A percentile compares a stretch with the other conserved stretches of the same genome.
These are phyloP conservation scores for Eragrostis nindensis DNA, from an alignment of 176 grass and related monocot genomes.

Conservation along the genomic window DNA sequence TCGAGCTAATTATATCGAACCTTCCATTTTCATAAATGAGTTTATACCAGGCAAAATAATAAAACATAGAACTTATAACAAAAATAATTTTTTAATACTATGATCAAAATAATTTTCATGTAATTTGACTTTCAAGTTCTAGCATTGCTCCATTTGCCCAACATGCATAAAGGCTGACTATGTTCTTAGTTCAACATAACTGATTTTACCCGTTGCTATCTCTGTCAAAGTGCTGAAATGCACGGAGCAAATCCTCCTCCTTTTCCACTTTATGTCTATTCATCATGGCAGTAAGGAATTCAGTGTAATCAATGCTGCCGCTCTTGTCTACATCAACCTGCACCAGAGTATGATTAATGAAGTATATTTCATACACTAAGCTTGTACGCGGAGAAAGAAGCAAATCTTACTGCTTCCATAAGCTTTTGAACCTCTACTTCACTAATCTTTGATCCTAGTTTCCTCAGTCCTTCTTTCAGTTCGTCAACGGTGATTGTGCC, in stretches of 20 bases:
- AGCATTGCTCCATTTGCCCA: background rate
- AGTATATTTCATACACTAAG: background rate
- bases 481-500: slow-evolving; percentile 79
- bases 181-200: slow-evolving; percentile 1
- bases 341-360: slow-evolving; percentile 27
- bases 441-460: slow-evolving; percentile 59
- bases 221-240: slow-evolving; percentile 85
- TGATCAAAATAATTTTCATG: no score
- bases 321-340: slow-evolving; percentile 88
- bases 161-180: background rate
- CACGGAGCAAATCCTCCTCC: slow-evolving; percentile 62
- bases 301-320: slow-evolving; percentile 81
- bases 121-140: no score
- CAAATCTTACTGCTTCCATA: slow-evolving; percentile 83
- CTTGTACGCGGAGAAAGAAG: background rate
- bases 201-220: slow-evolving; percentile 73
- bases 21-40: background rate
- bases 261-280: slow-evolving; percentile 82
- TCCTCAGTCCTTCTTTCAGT: slow-evolving; percentile 65
- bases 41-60: slow-evolving; percentile 25
- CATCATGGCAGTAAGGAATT: slow-evolving; percentile 80
- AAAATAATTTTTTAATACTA: background rate
- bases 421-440: slow-evolving; percentile 75
- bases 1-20: slow-evolving; percentile 19
- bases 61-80: no score